Evolutionary conservation across 1,284 basidiomycete species (phyloP), one percentile per base, ranked within the genome.

Genomic region (Clitocybe nebularis): DNA sequence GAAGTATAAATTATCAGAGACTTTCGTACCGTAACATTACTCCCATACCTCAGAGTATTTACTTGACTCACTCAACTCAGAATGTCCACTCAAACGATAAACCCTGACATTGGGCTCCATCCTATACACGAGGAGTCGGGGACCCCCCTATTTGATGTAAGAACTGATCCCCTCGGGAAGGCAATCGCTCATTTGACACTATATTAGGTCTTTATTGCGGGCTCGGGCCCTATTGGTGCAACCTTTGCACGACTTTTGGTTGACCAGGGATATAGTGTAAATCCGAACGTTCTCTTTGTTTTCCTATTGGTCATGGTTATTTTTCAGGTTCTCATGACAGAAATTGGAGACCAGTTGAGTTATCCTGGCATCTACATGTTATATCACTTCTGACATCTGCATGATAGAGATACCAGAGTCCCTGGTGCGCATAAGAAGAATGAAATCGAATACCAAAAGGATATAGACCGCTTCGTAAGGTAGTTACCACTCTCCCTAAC

Each of bases 141-240:
- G 19, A 32, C 19, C 29, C 29, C 29, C 10, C 14, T 16, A 32
- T 32, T 32, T 17, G 29, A 32, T 14, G 29, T 32, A 11, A 13
- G 29, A 32, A 14, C n/a, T n/a, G n/a, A n/a, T n/a, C n/a, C n/a
- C n/a, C n/a, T n/a, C n/a, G n/a, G n/a, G n/a, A n/a, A n/a, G n/a
- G n/a, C n/a, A n/a, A n/a, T n/a, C 19, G 13, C 29, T 32, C 14
- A 32, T 17, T 3, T 5, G 5, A 16, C 11, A 11, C 3, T 17
- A 13, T 21, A 19, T 14, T 23, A 55, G 50, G 50, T 55, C 3
- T 51, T 60, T 41, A 57, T 59, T 26, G 57, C 53, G n/a, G 55
- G 57, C 19, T 55, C 52, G 43, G 61, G 61, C 1, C 61, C 61
- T 13, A 53, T 62, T 23, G 60, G 58, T 14, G 54, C 57, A 2